Conservation (phyloP, 345 rosid genomes). For the Lumnitzera racemosa region DNA sequence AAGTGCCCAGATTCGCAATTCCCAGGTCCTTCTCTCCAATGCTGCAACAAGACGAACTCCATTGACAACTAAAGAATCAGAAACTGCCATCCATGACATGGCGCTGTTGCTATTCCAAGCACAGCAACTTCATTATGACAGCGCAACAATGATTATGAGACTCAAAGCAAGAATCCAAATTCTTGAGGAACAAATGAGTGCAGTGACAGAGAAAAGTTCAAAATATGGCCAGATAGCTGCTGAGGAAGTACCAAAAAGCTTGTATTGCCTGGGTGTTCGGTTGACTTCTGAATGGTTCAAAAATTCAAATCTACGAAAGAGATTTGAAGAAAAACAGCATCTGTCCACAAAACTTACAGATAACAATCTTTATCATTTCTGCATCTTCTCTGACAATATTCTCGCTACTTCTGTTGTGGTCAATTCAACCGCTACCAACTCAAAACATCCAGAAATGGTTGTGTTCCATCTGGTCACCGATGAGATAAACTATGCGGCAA, state of each 20-base stretch:
- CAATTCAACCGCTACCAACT: slow-evolving; percentile 69
- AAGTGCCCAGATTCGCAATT: slow-evolving; percentile 89
- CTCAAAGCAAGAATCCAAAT: slow-evolving; percentile 75
- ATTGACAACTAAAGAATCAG: slow-evolving; percentile 60
- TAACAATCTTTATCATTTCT: slow-evolving; percentile 59
- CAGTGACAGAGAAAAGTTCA: slow-evolving; percentile 66
- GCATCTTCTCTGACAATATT: slow-evolving; percentile 85
- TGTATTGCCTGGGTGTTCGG: slow-evolving; percentile 82
- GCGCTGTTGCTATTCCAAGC: slow-evolving; percentile 83
- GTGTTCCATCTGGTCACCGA: slow-evolving; percentile 88
- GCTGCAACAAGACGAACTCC: slow-evolving; percentile 73
- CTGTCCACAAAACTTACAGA: slow-evolving; percentile 46
- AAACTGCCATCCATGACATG: slow-evolving; percentile 71
- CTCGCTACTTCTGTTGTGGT: slow-evolving; percentile 90
- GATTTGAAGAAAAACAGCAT: slow-evolving; percentile 27
- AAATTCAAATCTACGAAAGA: slow-evolving; percentile 36
- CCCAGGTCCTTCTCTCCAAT: slow-evolving; percentile 66
- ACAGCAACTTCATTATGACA: slow-evolving; percentile 82
- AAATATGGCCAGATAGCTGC: slow-evolving; percentile 97
- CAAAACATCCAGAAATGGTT: slow-evolving; percentile 48
- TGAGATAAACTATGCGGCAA: slow-evolving; percentile 74
- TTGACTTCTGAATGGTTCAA: slow-evolving; percentile 75
- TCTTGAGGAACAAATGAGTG: slow-evolving; percentile 71
- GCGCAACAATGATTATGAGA: slow-evolving; percentile 93
- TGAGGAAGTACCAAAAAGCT: slow-evolving; percentile 89